Evolutionary conservation across 805 yeast genomes (phyloP).

Genomic region (Candida saitoana): DNA sequence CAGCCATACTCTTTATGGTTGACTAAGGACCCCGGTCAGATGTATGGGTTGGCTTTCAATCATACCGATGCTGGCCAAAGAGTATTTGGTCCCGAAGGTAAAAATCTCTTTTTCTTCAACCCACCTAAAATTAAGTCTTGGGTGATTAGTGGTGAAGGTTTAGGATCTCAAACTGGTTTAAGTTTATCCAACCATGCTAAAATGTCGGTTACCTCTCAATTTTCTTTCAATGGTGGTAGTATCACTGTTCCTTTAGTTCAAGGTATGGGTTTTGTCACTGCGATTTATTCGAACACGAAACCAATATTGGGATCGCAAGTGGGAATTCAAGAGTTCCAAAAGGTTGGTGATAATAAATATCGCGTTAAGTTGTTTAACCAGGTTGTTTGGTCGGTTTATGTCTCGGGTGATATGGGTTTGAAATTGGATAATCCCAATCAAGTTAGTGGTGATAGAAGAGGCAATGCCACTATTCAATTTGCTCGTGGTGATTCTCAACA

Average conservation of each 20-base stretch:
- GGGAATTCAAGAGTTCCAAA: conserved; percentile 54
- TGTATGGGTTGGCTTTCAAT: conserved; percentile 62
- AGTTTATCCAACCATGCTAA: conserved; percentile 24
- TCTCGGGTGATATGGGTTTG: conserved; percentile 28
- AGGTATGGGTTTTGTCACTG: conserved; percentile 80
- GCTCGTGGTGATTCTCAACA: conserved; percentile 42
- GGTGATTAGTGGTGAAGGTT: conserved; percentile 34
- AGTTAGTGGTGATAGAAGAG: conserved; percentile 38
- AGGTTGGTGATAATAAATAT: conserved; percentile 46
- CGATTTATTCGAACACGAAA: conserved; percentile 45
- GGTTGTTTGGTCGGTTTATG: conserved; percentile 64
- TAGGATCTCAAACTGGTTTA: conserved; percentile 17
- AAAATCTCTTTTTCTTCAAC: conserved; percentile 59
- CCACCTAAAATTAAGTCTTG: conserved; percentile 66
- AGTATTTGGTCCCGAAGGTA: conserved; percentile 66
- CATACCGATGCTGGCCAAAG: conserved; percentile 56
- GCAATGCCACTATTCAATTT: conserved; percentile 54
- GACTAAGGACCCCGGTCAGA: conserved; percentile 42
- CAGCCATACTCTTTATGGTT: conserved; percentile 79
- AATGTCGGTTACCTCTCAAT: conserved; percentile 26
- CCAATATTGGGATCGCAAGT: conserved; percentile 60
- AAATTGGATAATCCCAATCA: conserved; percentile 35
- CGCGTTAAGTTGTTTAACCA: conserved; percentile 51
- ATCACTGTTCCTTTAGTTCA: conserved; percentile 61
- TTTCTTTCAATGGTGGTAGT: conserved; percentile 37